Evolutionary conservation across 352 stramenopile species (phyloP), one percentile per base, ranked within the genome.

Genomic region (Pythium angustatum): DNA sequence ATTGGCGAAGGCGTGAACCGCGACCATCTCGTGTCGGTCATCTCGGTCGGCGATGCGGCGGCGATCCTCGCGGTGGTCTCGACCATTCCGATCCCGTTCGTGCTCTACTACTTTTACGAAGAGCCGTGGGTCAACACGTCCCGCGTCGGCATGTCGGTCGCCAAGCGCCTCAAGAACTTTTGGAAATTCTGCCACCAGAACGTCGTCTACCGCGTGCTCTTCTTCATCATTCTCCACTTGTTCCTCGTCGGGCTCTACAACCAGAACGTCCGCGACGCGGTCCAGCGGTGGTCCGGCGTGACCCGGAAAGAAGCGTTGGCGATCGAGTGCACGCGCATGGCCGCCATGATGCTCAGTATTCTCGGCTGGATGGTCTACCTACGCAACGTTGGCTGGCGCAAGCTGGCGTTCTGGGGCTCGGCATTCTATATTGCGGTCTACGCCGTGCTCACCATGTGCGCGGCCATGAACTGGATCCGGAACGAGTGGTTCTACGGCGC

Each of bases 401-500:
- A 54, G 22, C 36, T 73, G 19, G 54, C 30, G 10, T 22, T 44
- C 49, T 62, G 26, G n/a, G 65, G 58, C 14, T 64, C 58, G 4
- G 11, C 44, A 24, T 51, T 64, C n/a, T 68, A 62, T 45, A 49
- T 72, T 33, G 24, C 26, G 0, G n/a, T 27, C 1, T 64, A 62
- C 47, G 17, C 27, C n/a, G 26, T 55, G 24, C 41, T 68, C 40
- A 71, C 57, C 5, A 9, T 60, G 5, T 38, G 69, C 0, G 30
- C 73, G 9, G 67, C 77, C 8, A 79, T 66, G 19, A 52, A 77
- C 65, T 66, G 53, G 11, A 41, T 78, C 3, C 75, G 79, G 14
- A 30, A 59, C 22, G 69, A 76, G 11, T 83, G 75, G 72, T 85
- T 77, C 43, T 91, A 83, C 33, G 43, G 51, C 0, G 21, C 75